Evolutionary conservation across 2,329 filamentous ascomycete genomes (phyloP).

Genomic region (Fusarium pininemorale): DNA sequence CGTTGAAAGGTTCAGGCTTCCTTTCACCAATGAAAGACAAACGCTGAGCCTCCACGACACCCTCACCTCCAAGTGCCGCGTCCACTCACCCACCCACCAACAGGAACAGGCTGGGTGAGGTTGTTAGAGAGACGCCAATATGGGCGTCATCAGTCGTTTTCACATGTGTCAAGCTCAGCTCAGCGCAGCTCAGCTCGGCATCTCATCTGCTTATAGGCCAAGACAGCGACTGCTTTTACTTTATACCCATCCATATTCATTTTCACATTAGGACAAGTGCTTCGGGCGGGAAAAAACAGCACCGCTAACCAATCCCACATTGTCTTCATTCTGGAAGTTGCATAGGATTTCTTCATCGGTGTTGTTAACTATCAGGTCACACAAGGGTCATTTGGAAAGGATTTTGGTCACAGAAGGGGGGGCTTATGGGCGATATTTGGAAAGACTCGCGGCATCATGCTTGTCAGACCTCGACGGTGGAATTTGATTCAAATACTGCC

Average conservation of each 20-base stretch:
- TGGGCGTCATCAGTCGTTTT: conserved; percentile 15
- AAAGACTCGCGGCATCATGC: not conserved
- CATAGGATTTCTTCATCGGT: not conserved
- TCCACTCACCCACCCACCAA: not conserved
- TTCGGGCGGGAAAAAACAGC: conserved; percentile 18
- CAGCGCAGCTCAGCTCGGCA: not conserved
- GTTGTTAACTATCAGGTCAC: not conserved
- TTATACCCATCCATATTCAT: conserved; percentile 19
- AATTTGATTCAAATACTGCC: not conserved
- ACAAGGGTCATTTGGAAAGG: not conserved
- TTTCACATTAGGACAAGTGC: not conserved
- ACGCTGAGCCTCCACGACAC: not conserved
- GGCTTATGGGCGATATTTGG: not conserved
- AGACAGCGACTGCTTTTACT: not conserved
- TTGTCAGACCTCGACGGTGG: not conserved
- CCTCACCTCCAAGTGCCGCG: conserved; percentile 5
- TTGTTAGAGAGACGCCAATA: not conserved
- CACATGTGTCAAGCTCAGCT: not conserved
- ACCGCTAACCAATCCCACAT: conserved; percentile 5
- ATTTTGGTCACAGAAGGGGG: not conserved
- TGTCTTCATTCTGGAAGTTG: not conserved
- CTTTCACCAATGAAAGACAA: conserved; percentile 2
- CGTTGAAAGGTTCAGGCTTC: not conserved
- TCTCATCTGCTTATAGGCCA: not conserved
- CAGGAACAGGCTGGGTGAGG: not conserved